Base-by-base conservation (phyloP, 768 basidiomycete species). In the Tulasnella calospora region DNA sequence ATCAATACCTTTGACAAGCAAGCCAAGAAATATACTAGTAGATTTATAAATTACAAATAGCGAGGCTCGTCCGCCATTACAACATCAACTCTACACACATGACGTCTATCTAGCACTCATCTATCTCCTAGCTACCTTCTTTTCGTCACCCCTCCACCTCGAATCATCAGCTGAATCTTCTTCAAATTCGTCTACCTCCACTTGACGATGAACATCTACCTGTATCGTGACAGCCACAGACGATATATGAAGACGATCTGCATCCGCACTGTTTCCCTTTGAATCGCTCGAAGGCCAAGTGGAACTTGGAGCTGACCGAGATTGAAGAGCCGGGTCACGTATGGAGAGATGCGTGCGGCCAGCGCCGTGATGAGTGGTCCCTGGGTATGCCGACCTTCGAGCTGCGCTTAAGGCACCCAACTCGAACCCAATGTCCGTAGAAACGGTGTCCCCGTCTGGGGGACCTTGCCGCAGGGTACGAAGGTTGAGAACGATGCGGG, bases 401-500 rank as follows among this genome's bases (percentile, higher is more conserved):
- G 27, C n/a, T n/a, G 57, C 57, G 41, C 41, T 46, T 15, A 51
- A 47, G 19, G 38, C 73, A n/a, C 41, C 41, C 21, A 40, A 27
- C 36, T 46, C 73, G n/a, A 41, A 33, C 36, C 17, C 41, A 33
- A 30, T 30, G 9, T 21, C 71, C 38, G 38, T 72, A 38, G 41
- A 41, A 33, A 46, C n/a, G 15, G 17, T 15, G 7, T 35, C 15
- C 2, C 7, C 36, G 2, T 74, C 73, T n/a, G 21, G 17, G 23
- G 44, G 44, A 23, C 55, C 75, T 76, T 61, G 73, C 21, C 73
- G 9, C 13, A 33, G 17, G 23, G 73, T 33, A 21, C 73, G 73
- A 23, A 74, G 73, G 17, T 74, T 74, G 30, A 74, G 47, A 9
- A 74, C 73, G 41, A 74, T 74, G 17, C 73, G 36, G 41, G 73